Conservation (phyloP, 306 rosid genomes). For the Vigna nakashimae region DNA sequence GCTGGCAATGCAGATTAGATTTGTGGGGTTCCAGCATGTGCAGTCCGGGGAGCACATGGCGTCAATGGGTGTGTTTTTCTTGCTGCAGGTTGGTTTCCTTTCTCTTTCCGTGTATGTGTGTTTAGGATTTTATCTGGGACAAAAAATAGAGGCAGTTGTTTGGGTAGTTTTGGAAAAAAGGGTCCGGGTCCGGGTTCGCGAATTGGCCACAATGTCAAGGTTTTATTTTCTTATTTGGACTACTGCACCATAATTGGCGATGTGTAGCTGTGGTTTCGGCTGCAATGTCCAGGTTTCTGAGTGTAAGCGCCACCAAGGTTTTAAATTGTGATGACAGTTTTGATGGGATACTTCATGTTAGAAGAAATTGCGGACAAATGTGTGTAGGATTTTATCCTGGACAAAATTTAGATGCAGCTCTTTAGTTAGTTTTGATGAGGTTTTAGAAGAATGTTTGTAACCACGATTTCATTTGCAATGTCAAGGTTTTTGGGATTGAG, state of each 20-base stretch:
- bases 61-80: conserved; percentile 98
- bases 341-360: neutral
- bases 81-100: conserved; percentile 74
- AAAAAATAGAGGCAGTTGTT: neutral
- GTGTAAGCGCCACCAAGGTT: neutral
- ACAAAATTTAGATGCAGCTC: neutral
- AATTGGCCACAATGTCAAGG: neutral
- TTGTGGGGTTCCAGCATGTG: conserved; percentile 98
- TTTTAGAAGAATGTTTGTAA: neutral
- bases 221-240: neutral
- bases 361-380: neutral
- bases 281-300: neutral
- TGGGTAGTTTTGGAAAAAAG: neutral
- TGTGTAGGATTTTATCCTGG: neutral
- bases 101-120: neutral
- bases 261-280: neutral
- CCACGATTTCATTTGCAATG: neutral
- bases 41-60: conserved; percentile 99
- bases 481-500: neutral
- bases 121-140: neutral
- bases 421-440: neutral
- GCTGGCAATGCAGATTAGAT: conserved; percentile 98
- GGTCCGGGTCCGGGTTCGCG: no score
- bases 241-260: neutral
- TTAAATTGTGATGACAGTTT: neutral